phyloP scores from a whole-genome alignment of 257 asterid genomes.

The Nicotiana sylvestris region DNA sequence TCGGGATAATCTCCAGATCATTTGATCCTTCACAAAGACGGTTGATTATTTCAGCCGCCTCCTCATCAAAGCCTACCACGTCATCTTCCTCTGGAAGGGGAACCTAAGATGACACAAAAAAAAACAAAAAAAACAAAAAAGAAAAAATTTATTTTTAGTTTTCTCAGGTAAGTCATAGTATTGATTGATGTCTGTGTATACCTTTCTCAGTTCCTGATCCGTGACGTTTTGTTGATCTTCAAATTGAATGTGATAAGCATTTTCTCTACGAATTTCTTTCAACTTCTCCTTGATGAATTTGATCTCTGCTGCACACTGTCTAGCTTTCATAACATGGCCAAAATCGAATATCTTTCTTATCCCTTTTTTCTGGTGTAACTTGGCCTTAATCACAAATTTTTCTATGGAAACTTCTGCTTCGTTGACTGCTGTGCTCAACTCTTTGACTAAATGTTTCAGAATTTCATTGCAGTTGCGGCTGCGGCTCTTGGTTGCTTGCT shows the following conservation, averaged over 20 bases:
- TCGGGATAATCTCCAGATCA: conserved; percentile 17
- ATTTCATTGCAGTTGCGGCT: not conserved
- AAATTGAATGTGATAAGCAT: not conserved
- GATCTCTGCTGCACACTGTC: not conserved
- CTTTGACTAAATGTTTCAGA: not conserved
- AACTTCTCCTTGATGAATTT: not conserved
- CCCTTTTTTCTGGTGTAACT: not conserved
- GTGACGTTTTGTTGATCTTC: too few species aligned
- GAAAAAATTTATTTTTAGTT: too few species aligned
- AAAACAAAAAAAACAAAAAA: too few species aligned
- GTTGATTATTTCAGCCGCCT: conserved; percentile 1
- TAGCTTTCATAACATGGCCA: not conserved
- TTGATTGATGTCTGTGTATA: too few species aligned
- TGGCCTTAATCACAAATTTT: not conserved
- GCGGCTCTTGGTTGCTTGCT: not conserved
- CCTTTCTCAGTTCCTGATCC: too few species aligned
- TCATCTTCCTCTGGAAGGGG: conserved; percentile 13
- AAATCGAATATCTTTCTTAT: not conserved
- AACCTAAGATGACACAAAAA: too few species aligned
- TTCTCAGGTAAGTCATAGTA: too few species aligned
- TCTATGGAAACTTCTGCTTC: conserved; percentile 25
- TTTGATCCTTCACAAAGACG: conserved; percentile 15
- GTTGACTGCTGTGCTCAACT: conserved; percentile 12
- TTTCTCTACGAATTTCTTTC: not conserved
- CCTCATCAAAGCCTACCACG: conserved; percentile 28